Conservation (phyloP, 371 early-diverging fungal species). For the Apophysomyces trapeziformis region DNA sequence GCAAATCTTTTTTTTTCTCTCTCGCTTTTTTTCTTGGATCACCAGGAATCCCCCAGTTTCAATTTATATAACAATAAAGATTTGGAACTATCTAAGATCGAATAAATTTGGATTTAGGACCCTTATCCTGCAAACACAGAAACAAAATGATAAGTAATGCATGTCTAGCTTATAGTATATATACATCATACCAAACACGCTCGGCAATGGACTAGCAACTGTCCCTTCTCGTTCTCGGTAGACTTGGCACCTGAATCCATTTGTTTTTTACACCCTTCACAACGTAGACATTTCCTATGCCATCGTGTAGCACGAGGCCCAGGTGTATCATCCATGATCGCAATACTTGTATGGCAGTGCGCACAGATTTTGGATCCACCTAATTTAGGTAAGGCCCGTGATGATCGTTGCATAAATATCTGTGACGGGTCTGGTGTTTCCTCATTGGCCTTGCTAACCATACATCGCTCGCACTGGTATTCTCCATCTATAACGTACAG, state of each 20-base stretch:
- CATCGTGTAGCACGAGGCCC: slow-evolving; percentile 63
- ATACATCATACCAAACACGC: slow-evolving; percentile 30
- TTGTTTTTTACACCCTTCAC: slow-evolving; percentile 56
- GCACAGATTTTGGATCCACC: slow-evolving; percentile 63
- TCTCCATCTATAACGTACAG: slow-evolving; percentile 58
- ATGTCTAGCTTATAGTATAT: background rate
- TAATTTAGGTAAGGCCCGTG: slow-evolving; percentile 46
- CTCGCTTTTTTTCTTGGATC: too few relatives aligned
- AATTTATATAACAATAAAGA: too few relatives aligned
- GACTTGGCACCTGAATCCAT: slow-evolving; percentile 62
- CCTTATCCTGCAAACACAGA: background rate
- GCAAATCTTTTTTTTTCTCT: too few relatives aligned
- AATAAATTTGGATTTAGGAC: slow-evolving; percentile 3
- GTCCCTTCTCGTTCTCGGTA: slow-evolving; percentile 38
- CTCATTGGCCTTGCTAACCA: background rate
- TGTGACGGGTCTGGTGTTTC: slow-evolving; percentile 17
- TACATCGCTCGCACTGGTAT: slow-evolving; percentile 63
- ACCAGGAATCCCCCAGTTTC: too few relatives aligned
- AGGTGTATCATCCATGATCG: slow-evolving; percentile 61
- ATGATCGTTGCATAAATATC: slow-evolving; percentile 17
- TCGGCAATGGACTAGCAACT: slow-evolving; percentile 53
- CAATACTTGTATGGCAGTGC: slow-evolving; percentile 51
- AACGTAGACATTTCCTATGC: slow-evolving; percentile 66
- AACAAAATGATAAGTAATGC: background rate
- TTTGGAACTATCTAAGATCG: background rate